Evolutionary conservation across 495 filamentous ascomycete genomes (phyloP).

Genomic region (Aspergillus leporis): DNA sequence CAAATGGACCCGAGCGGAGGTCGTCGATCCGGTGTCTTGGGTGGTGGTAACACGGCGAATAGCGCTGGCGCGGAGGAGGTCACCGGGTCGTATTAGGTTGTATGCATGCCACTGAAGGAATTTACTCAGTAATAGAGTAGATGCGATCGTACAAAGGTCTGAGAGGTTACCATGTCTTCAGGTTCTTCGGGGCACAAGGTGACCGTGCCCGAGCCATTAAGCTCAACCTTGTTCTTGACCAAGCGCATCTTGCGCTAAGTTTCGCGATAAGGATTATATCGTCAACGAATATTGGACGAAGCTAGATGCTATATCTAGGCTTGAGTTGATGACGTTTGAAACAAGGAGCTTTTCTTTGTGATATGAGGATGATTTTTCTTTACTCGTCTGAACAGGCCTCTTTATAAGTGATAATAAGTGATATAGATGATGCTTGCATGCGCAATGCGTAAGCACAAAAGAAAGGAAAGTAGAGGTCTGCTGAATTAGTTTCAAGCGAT

Average conservation of each 20-base stretch:
- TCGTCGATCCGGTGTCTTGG: constrained; percentile 69
- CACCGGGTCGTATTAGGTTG: constrained; percentile 82
- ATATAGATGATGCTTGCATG: neutral
- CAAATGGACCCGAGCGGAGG: constrained; percentile 72
- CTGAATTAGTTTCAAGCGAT: neutral
- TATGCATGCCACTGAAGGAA: constrained; percentile 83
- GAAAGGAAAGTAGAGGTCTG: neutral
- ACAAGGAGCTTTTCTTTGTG: neutral
- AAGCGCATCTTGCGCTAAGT: constrained; percentile 57
- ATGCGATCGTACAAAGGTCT: constrained; percentile 5
- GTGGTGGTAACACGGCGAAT: constrained; percentile 76
- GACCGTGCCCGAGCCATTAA: constrained; percentile 74
- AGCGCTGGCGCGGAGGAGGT: constrained; percentile 79
- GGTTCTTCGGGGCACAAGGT: constrained; percentile 86
- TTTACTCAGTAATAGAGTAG: neutral
- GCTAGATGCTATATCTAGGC: neutral
- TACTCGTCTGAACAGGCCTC: neutral
- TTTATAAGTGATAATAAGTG: neutral
- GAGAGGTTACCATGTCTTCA: constrained; percentile 81
- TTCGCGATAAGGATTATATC: neutral
- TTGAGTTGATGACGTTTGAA: neutral
- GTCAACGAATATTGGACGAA: neutral
- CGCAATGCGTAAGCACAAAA: neutral
- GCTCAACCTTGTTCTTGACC: constrained; percentile 71
- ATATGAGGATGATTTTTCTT: neutral